These are phyloP conservation scores for Cercospora sp. DNA, from an alignment of 2,329 filamentous ascomycete genomes.

Conservation along the genomic window DNA sequence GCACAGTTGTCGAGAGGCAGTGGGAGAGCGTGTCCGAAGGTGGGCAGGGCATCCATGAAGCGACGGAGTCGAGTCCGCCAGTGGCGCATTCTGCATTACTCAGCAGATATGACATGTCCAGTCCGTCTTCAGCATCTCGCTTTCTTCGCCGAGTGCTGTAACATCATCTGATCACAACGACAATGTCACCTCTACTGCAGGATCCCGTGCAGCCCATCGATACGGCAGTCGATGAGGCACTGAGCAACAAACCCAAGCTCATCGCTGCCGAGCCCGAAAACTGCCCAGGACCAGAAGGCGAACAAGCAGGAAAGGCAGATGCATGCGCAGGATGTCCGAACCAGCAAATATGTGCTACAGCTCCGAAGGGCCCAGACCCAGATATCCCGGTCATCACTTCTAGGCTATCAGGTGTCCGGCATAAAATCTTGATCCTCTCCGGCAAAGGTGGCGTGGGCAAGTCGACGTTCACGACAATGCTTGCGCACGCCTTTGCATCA, in stretches of 20 bases:
- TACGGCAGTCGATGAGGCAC: slow-evolving; percentile 68
- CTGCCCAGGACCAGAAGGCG: slow-evolving; percentile 84
- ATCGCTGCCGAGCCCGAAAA: slow-evolving; percentile 66
- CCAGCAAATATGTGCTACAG: slow-evolving; percentile 89
- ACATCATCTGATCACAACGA: background rate
- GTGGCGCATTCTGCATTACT: slow-evolving; percentile 12
- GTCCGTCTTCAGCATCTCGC: background rate
- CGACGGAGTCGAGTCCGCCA: slow-evolving; percentile 2
- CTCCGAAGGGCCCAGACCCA: slow-evolving; percentile 92
- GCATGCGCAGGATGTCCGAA: slow-evolving; percentile 95
- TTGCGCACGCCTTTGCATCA: slow-evolving; percentile 84
- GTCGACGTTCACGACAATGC: slow-evolving; percentile 85
- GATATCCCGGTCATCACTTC: slow-evolving; percentile 87
- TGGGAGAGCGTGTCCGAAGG: background rate
- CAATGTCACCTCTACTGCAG: slow-evolving; percentile 81
- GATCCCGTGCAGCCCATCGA: slow-evolving; percentile 57
- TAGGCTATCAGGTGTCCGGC: slow-evolving; percentile 76
- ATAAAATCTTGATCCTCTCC: slow-evolving; percentile 90
- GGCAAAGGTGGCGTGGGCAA: slow-evolving; percentile 98
- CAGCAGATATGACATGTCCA: slow-evolving; percentile 13
- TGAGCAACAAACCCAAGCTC: slow-evolving; percentile 77
- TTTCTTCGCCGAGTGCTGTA: background rate
- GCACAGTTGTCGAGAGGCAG: background rate
- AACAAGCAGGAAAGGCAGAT: slow-evolving; percentile 66
- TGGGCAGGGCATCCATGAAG: background rate